phyloP scores from a whole-genome alignment of 2,329 filamentous ascomycete genomes.

The Fusarium albosuccineum region DNA sequence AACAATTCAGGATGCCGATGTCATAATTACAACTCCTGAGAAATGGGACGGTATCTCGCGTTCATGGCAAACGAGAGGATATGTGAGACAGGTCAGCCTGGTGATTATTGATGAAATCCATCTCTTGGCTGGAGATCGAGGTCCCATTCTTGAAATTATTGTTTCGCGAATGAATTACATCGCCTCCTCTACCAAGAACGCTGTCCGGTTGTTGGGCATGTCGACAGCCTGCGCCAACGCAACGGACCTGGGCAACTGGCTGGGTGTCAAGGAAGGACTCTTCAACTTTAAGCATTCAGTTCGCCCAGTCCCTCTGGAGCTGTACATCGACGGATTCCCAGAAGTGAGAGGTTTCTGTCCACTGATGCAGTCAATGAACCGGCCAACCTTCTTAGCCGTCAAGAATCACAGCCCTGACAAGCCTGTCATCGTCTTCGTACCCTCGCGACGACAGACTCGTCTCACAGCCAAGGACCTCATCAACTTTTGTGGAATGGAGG shows the following conservation, averaged over 20 bases:
- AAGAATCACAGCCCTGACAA: slow-evolving; percentile 97
- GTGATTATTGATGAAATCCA: slow-evolving; percentile 99
- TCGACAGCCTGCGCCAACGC: slow-evolving; percentile 98
- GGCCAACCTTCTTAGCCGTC: slow-evolving; percentile 95
- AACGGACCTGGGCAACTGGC: slow-evolving; percentile 92
- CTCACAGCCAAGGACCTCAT: slow-evolving; percentile 96
- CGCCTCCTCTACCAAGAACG: slow-evolving; percentile 89
- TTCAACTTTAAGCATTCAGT: slow-evolving; percentile 99
- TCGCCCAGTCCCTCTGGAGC: slow-evolving; percentile 92
- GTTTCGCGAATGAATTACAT: slow-evolving; percentile 98
- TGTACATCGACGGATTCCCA: slow-evolving; percentile 97
- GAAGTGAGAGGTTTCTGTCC: slow-evolving; percentile 96
- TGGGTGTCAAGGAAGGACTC: slow-evolving; percentile 93
- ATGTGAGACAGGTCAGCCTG: slow-evolving; percentile 92
- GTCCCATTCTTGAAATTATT: slow-evolving; percentile 98
- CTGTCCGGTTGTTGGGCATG: slow-evolving; percentile 96
- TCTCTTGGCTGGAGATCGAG: slow-evolving; percentile 93
- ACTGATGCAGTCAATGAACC: slow-evolving; percentile 99
- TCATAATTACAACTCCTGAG: slow-evolving; percentile 99
- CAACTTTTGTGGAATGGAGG: slow-evolving; percentile 98
- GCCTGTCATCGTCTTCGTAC: slow-evolving; percentile 98
- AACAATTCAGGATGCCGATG: slow-evolving; percentile 94
- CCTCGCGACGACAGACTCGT: slow-evolving; percentile 93
- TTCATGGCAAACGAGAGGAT: slow-evolving; percentile 98
- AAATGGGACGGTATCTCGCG: slow-evolving; percentile 99